Percentiles rank a stretch among this genome's conserved stretches.
phyloP scores from a whole-genome alignment of 805 yeast species.

The Brettanomyces naardenensis region DNA sequence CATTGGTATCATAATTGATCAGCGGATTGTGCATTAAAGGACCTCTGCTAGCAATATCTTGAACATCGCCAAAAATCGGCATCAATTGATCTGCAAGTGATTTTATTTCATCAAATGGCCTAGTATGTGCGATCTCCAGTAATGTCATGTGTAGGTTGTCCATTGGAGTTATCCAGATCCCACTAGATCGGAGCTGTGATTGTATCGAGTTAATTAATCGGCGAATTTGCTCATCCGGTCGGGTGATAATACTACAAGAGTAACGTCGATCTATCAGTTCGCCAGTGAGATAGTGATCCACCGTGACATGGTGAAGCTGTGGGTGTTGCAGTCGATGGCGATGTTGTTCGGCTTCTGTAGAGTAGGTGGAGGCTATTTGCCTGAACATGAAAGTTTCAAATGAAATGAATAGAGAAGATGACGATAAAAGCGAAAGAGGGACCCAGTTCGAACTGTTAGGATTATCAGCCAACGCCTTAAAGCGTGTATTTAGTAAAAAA shows the following conservation, averaged over 20 bases:
- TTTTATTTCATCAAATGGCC: not conserved
- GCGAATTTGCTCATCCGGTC: not conserved
- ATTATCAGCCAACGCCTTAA: too few relatives aligned
- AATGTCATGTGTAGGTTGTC: not conserved
- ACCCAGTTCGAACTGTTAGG: too few relatives aligned
- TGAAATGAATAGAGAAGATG: too few relatives aligned
- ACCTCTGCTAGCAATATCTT: not conserved
- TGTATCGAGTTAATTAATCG: not conserved
- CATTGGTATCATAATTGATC: not conserved
- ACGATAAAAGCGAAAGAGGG: too few relatives aligned
- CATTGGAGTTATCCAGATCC: not conserved
- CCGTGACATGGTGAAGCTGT: too few relatives aligned
- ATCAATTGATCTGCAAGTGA: not conserved
- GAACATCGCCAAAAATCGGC: not conserved
- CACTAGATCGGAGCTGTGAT: not conserved
- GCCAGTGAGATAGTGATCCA: not conserved
- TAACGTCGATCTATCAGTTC: not conserved
- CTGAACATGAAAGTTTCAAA: too few relatives aligned
- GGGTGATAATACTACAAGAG: not conserved
- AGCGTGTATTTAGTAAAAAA: too few relatives aligned
- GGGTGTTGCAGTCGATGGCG: too few relatives aligned
- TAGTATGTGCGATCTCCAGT: not conserved
- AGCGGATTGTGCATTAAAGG: not conserved
- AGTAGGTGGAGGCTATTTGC: too few relatives aligned
- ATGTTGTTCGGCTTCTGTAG: too few relatives aligned